A percentile compares a stretch with the other conserved stretches of the same genome.
phyloP scores from a whole-genome alignment of 192 early-diverging fungal species.

The Podila verticillata region DNA sequence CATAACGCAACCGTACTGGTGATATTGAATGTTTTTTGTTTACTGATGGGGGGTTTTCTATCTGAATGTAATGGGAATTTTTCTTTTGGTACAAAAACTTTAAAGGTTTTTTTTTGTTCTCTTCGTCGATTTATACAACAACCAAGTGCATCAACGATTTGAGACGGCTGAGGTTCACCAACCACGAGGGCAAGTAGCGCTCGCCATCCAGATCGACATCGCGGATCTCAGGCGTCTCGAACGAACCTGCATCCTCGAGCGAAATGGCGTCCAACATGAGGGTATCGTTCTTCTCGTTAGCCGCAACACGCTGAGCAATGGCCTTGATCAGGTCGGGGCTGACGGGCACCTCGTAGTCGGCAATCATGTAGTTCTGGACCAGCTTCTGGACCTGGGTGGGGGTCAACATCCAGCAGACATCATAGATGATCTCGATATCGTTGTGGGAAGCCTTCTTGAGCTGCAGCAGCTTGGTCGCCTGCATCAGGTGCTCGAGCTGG shows the following conservation, averaged over 20 bases:
- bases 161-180: conserved; percentile 44
- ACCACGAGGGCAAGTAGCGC: conserved; percentile 59
- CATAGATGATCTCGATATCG: conserved; percentile 98
- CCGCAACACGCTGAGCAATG: conserved; percentile 82
- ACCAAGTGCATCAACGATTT: conserved; percentile 49
- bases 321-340: conserved; percentile 91
- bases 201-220: conserved; percentile 49
- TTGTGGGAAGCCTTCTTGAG: conserved; percentile 84
- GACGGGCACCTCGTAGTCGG: conserved; percentile 93
- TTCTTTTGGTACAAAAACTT: conserved; percentile 3
- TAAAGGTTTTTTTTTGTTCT: not conserved
- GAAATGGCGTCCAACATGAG: conserved; percentile 87
- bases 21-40: too few species aligned
- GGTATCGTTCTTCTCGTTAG: conserved; percentile 90
- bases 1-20: too few species aligned
- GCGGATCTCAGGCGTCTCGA: conserved; percentile 64
- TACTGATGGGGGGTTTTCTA: not conserved
- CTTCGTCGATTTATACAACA: conserved; percentile 19
- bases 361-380: conserved; percentile 92
- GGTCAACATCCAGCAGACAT: conserved; percentile 97
- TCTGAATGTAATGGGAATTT: not conserved
- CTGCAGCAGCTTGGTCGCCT: conserved; percentile 97
- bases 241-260: conserved; percentile 67
- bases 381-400: conserved; percentile 98
- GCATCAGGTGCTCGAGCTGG: conserved; percentile 93